Conservation (phyloP, 2,329 filamentous ascomycete species). For the Scedosporium dehoogii region DNA sequence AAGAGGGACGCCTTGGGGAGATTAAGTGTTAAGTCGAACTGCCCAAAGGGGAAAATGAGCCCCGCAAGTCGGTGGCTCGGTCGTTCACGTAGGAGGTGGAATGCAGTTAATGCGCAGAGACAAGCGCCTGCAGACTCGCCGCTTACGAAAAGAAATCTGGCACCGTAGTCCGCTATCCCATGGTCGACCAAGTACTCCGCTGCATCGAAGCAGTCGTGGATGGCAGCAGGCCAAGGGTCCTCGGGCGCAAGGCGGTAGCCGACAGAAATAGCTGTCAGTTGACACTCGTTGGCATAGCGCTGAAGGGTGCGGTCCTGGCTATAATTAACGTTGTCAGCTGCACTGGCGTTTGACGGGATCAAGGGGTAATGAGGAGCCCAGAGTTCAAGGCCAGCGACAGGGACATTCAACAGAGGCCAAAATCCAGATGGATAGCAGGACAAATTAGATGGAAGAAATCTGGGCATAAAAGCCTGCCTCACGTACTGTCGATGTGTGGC, state of each 20-base stretch:
- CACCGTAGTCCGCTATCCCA: slow-evolving; percentile 28
- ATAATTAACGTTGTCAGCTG: neutral
- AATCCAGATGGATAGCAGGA: neutral
- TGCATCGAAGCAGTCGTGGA: slow-evolving; percentile 47
- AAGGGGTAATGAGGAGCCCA: neutral
- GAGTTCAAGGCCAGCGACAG: too few relatives aligned
- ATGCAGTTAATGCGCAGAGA: slow-evolving; percentile 14
- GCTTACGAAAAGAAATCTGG: slow-evolving; percentile 20
- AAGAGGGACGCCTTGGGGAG: slow-evolving; percentile 20
- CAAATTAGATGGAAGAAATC: too few relatives aligned
- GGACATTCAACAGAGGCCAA: neutral
- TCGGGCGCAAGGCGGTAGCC: slow-evolving; percentile 53
- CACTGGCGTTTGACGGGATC: neutral
- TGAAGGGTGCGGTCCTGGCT: slow-evolving; percentile 28
- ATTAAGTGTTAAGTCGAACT: slow-evolving; percentile 35
- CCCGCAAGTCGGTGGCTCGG: slow-evolving; percentile 33
- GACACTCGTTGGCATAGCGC: slow-evolving; percentile 35
- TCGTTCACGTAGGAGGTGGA: slow-evolving; percentile 31
- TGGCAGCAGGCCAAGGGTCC: slow-evolving; percentile 42
- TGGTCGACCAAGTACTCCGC: slow-evolving; percentile 42
- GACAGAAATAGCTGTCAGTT: slow-evolving; percentile 40
- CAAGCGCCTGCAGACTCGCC: slow-evolving; percentile 3
- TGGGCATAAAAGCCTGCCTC: neutral
- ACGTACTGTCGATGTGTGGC: slow-evolving; percentile 12
- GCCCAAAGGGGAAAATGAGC: slow-evolving; percentile 42